A percentile compares a stretch with the other conserved stretches of the same genome.
phyloP scores from a whole-genome alignment of 441 rosid species.

The Rhodomyrtus psidioides region DNA sequence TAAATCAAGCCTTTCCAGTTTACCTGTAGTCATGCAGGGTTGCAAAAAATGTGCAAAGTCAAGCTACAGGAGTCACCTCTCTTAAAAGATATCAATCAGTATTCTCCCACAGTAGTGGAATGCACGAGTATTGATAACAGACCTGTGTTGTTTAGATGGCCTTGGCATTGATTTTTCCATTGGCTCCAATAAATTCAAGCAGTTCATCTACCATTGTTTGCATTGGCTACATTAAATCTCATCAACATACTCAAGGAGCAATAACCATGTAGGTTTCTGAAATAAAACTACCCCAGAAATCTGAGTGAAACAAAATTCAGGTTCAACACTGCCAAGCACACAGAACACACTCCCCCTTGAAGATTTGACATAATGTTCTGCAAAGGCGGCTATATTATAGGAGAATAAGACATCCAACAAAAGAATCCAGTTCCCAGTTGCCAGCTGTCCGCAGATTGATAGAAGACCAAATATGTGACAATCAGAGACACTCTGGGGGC shows the following conservation, averaged over 20 bases:
- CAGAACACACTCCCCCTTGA: neutral
- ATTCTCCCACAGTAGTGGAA: neutral
- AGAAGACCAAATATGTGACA: neutral
- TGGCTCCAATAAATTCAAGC: neutral
- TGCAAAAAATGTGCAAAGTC: neutral
- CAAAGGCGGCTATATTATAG: neutral
- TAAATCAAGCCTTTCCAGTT: neutral
- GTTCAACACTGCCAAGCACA: neutral
- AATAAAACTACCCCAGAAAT: neutral
- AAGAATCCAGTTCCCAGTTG: neutral
- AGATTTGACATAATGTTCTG: too few relatives aligned
- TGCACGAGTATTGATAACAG: neutral
- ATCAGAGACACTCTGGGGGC: neutral
- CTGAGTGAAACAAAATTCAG: neutral
- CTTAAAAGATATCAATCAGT: neutral
- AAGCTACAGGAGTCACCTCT: neutral
- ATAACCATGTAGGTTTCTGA: neutral
- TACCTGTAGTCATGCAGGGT: neutral
- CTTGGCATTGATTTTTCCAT: neutral
- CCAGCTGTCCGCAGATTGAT: neutral
- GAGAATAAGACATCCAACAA: neutral
- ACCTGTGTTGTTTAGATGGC: neutral
- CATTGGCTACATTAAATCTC: neutral
- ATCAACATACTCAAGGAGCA: neutral
- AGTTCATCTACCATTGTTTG: neutral